Evolutionary conservation across 441 rosid species (phyloP), one percentile per base, ranked within the genome.

Genomic region (Pelargonium fulgidum): DNA sequence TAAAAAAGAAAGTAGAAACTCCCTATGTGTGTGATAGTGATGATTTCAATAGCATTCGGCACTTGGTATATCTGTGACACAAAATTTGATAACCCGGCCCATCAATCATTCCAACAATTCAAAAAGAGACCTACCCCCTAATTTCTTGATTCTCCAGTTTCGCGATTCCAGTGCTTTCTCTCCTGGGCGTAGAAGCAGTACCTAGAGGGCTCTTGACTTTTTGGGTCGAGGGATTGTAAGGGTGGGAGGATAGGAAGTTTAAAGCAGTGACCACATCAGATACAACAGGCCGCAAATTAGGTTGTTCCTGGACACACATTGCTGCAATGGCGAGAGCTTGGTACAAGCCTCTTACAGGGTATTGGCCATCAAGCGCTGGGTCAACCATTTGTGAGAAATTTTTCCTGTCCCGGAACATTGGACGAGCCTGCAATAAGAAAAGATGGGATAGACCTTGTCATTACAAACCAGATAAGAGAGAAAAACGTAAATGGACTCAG

Each of bases 281-380:
- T 45, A 91, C 86, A 16, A 88, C 83, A 0, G 96, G 99, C 62
- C 99, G 85, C 96, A 83, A 89, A 44, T 78, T 83, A 5, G 99
- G 99, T 75, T 91, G 95, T 73, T 91, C 97, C 76, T 91, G 97
- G 64, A 91, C 96, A 33, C 99, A 93, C 99, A 93, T 93, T 62
- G 97, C 99, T 9, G 99, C 93, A 5, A 91, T 89, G 1, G 99
- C 95, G 66, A 93, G 89, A 68, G 96, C 99, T 87, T 93, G 97
- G 79, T 93, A 88, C 64, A 93, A 72, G 66, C 96, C 97, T 72
- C 93, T 85, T 0, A 81, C 84, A 0, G 99, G 97, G 81, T 88
- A 91, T 62, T 86, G 93, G 62, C 95, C 97, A 66, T 91, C 95
- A 33, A 93, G 90, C 36, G 69, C 62, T 0, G 97, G 98, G 74